Conservation (phyloP, 495 filamentous ascomycete species). For the Tirmania nivea region DNA sequence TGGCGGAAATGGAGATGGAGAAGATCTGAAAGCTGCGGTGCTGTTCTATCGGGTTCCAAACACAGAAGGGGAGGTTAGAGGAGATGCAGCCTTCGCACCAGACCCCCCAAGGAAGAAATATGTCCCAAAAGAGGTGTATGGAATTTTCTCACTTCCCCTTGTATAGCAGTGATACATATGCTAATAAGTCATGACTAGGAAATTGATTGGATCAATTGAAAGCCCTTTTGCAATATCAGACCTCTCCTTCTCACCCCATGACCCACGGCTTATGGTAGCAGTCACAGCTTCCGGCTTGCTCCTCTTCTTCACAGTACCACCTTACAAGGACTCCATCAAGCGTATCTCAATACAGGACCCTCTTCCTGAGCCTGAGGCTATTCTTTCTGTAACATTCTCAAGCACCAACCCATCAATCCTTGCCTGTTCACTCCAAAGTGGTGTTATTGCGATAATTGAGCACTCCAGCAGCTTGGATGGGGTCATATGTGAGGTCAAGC, state of each 20-base stretch:
- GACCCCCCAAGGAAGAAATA: not conserved
- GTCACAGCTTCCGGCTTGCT: not conserved
- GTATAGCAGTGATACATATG: too few relatives aligned
- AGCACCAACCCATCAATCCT: not conserved
- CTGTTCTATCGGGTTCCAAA: not conserved
- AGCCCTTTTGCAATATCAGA: not conserved
- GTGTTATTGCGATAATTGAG: not conserved
- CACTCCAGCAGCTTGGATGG: not conserved
- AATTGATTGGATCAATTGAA: not conserved
- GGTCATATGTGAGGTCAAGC: not conserved
- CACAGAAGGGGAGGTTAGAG: not conserved
- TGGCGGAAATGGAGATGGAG: not conserved
- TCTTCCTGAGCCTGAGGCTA: not conserved
- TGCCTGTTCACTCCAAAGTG: not conserved
- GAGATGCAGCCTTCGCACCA: not conserved
- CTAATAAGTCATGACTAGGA: not conserved
- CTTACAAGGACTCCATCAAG: not conserved
- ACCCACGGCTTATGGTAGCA: not conserved
- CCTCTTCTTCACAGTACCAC: not conserved
- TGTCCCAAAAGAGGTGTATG: not conserved
- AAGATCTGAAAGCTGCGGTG: not conserved
- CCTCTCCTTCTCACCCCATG: not conserved
- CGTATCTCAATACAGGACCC: not conserved
- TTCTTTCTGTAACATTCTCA: not conserved
- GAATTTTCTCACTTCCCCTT: not conserved